phyloP scores from a whole-genome alignment of 306 rosid genomes.

The Sicyos baderoa region DNA sequence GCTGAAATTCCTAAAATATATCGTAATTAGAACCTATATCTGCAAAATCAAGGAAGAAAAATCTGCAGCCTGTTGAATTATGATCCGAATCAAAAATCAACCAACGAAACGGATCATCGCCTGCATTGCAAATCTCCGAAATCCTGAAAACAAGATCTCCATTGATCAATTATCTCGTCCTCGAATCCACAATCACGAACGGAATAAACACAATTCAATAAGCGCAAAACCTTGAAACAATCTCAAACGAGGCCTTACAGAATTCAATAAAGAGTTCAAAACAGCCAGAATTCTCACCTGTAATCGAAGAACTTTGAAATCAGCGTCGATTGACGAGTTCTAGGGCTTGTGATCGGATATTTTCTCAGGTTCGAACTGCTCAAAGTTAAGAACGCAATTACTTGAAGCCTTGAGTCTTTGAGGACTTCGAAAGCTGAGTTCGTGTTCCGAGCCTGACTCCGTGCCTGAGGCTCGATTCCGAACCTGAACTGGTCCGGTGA shows the following conservation, averaged over 20 bases:
- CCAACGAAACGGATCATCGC: conserved; percentile 45
- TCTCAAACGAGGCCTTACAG: background rate
- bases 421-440: conserved; percentile 30
- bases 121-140: conserved; percentile 31
- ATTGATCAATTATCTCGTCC: conserved; percentile 22
- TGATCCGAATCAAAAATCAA: conserved; percentile 28
- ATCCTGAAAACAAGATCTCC: conserved; percentile 35
- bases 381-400: conserved; percentile 13
- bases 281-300: conserved; percentile 15
- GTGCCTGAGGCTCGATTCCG: conserved; percentile 16
- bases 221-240: background rate
- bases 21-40: conserved; percentile 16
- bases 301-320: conserved; percentile 15
- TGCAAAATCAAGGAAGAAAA: conserved; percentile 8
- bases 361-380: conserved; percentile 13
- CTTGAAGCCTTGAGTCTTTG: conserved; percentile 26
- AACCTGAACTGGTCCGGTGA: background rate
- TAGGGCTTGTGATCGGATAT: conserved; percentile 23
- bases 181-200: conserved; percentile 22
- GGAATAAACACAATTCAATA: conserved; percentile 10
- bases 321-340: conserved; percentile 13
- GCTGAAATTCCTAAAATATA: background rate
- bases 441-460: conserved; percentile 15
- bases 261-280: background rate
- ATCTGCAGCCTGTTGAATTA: conserved; percentile 20